Conservation (phyloP, 345 rosid genomes). For the Hypericum perforatum region DNA sequence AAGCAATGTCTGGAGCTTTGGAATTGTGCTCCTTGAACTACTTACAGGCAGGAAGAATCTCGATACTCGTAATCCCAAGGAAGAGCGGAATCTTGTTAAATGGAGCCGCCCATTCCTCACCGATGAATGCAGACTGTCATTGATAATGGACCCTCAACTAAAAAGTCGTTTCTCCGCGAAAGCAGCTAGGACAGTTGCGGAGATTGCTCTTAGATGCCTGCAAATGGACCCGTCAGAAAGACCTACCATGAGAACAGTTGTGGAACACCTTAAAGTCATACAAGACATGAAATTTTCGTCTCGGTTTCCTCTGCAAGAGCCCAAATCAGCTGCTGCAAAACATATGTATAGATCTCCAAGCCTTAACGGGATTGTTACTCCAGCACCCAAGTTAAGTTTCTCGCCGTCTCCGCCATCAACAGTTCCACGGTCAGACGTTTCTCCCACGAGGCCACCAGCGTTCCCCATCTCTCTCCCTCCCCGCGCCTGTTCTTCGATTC, state of each 20-base stretch:
- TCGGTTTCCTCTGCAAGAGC: slow-evolving; percentile 79
- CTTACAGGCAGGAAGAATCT: slow-evolving; percentile 86
- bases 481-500: slow-evolving; percentile 46
- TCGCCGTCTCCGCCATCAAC: slow-evolving; percentile 74
- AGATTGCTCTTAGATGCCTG: slow-evolving; percentile 72
- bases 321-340: slow-evolving; percentile 45
- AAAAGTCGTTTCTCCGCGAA: slow-evolving; percentile 75
- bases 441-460: slow-evolving; percentile 43
- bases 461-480: slow-evolving; percentile 50
- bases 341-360: slow-evolving; percentile 88
- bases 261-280: slow-evolving; percentile 61
- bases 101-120: slow-evolving; percentile 86
- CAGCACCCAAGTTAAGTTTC: slow-evolving; percentile 46
- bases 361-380: slow-evolving; percentile 57
- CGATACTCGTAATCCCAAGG: slow-evolving; percentile 66
- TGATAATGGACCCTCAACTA: slow-evolving; percentile 91
- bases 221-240: slow-evolving; percentile 88
- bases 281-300: slow-evolving; percentile 76
- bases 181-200: slow-evolving; percentile 81
- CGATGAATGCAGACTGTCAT: slow-evolving; percentile 71
- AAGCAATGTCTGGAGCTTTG: slow-evolving; percentile 98
- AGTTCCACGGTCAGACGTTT: slow-evolving; percentile 27
- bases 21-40: slow-evolving; percentile 77
- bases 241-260: slow-evolving; percentile 84
- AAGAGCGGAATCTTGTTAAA: slow-evolving; percentile 82